Conservation (phyloP, 2,329 filamentous ascomycete genomes). For the Neopestalotiopsis clavispora region DNA sequence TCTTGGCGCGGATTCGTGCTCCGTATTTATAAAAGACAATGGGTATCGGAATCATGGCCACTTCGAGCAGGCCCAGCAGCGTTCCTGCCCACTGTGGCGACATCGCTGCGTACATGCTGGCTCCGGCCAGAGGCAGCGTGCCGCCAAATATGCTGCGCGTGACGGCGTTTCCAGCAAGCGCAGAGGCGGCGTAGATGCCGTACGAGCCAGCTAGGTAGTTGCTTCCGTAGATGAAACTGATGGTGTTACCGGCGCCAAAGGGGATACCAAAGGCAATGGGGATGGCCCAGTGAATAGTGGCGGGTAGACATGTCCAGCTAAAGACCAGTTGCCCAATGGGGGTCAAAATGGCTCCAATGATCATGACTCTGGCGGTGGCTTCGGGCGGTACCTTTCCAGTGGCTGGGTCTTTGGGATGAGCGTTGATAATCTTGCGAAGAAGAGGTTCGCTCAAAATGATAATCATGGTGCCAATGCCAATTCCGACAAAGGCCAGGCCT, state of each 20-base stretch:
- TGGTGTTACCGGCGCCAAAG: slow-evolving; percentile 78
- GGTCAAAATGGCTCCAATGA: slow-evolving; percentile 74
- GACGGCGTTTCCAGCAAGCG: slow-evolving; percentile 80
- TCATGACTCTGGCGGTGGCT: slow-evolving; percentile 80
- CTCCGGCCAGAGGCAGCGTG: slow-evolving; percentile 76
- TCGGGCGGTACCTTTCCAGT: slow-evolving; percentile 79
- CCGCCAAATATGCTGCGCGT: slow-evolving; percentile 76
- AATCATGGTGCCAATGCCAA: slow-evolving; percentile 66
- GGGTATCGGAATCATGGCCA: slow-evolving; percentile 78
- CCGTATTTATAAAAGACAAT: slow-evolving; percentile 76
- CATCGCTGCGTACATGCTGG: slow-evolving; percentile 71
- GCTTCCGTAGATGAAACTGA: slow-evolving; percentile 80
- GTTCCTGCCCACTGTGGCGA: slow-evolving; percentile 82
- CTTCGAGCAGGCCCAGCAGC: slow-evolving; percentile 74
- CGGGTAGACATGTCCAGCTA: slow-evolving; percentile 83
- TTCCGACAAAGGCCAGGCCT: slow-evolving; percentile 79
- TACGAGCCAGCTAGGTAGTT: slow-evolving; percentile 84
- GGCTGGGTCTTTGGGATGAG: slow-evolving; percentile 73
- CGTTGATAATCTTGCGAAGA: slow-evolving; percentile 77
- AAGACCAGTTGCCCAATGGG: slow-evolving; percentile 85
- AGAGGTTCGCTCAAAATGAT: slow-evolving; percentile 71
- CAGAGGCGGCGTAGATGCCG: slow-evolving; percentile 80
- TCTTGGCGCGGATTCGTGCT: slow-evolving; percentile 55
- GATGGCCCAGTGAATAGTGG: slow-evolving; percentile 79
- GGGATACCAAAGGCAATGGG: slow-evolving; percentile 80